Evolutionary conservation across 441 rosid species (phyloP), one percentile per base, ranked within the genome.

Genomic region (Euphorbia celastroides): DNA sequence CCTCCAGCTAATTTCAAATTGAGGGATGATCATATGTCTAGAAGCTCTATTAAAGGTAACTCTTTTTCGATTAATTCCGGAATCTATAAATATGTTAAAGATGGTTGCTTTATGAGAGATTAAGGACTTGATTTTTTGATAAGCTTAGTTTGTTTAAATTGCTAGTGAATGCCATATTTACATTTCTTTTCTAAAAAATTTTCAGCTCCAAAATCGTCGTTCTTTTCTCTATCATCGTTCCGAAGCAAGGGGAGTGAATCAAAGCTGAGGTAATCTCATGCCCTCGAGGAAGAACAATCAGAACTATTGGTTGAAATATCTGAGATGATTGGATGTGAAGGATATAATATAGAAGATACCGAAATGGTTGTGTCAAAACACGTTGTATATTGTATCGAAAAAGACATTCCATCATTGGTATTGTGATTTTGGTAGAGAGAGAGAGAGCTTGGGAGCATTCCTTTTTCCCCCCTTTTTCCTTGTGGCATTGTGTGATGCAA

Each of bases 31-130:
- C 96, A 76, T 60, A 72, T 86, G 75, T 86, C 93, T 7, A 97
- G 96, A 75, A 80, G 96, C 84, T 88, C 99, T 66, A 88, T 89
- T 38, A 92, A 95, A 92, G 98, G 99, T 95, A 71, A 82, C 22
- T 54, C 52, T 64, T 71, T 60, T 58, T 32, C 63, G 2, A n/a
- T 51, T n/a, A n/a, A n/a, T n/a, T n/a, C n/a, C n/a, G n/a, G n/a
- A n/a, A n/a, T n/a, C n/a, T n/a, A n/a, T n/a, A n/a, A n/a, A n/a
- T n/a, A n/a, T n/a, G n/a, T n/a, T n/a, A n/a, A n/a, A n/a, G n/a
- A n/a, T n/a, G n/a, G n/a, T n/a, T n/a, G n/a, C n/a, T n/a, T n/a
- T n/a, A n/a, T n/a, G n/a, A n/a, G n/a, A 68, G 62, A 41, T 31
- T 46, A 25, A 74, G 27, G 65, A 67, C 27, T 62, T 66, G 32